Evolutionary conservation across 306 rosid genomes (phyloP), one percentile per base, ranked within the genome.

Genomic region (Heteromeles arbutifolia): DNA sequence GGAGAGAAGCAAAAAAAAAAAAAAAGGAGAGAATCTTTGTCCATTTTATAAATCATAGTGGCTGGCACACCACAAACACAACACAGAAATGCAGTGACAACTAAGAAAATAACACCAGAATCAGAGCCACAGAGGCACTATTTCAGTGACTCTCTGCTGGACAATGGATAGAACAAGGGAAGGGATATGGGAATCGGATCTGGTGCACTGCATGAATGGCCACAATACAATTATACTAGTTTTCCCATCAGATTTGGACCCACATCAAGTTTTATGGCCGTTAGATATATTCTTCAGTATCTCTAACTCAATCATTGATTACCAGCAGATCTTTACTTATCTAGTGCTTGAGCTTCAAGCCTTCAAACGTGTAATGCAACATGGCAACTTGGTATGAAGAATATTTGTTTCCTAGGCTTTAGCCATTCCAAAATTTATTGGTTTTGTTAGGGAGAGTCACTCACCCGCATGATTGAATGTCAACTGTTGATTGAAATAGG

Each of bases 11-110:
- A 37, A 7, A 37, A 8, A 37, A 7, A 32, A 32, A 31, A 31
- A 3, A 0, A 4, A 3, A 8, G 8, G 10, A 37, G 41, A 7
- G 2, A 37, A 37, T 37, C 2, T 2, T 37, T 6, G 2, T 37
- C 10, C 41, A 12, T 41, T 41, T 50, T 50, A 50, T 19, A 17
- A 56, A n/a, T 18, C 61, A 8, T 56, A 21, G 26, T 3, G 61
- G 2, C 22, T 6, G 2, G 22, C 24, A 19, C 62, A 56, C 1
- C 29, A 19, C 58, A 53, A 69, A 48, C 74, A 64, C 76, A 73
- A 62, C 68, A 48, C 79, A 41, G n/a, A 14, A 65, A 70, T 50
- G 57, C 26, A 61, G 76, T 74, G 88, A 78, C 86, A 80, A 68
- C 80, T 32, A 79, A 72, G 75, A 41, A 44, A 58, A 73, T 29